Percentiles rank a stretch among this genome's conserved stretches.
These are phyloP conservation scores for Calonectria crousiana DNA, from an alignment of 2,329 filamentous ascomycete species.

Conservation along the genomic window DNA sequence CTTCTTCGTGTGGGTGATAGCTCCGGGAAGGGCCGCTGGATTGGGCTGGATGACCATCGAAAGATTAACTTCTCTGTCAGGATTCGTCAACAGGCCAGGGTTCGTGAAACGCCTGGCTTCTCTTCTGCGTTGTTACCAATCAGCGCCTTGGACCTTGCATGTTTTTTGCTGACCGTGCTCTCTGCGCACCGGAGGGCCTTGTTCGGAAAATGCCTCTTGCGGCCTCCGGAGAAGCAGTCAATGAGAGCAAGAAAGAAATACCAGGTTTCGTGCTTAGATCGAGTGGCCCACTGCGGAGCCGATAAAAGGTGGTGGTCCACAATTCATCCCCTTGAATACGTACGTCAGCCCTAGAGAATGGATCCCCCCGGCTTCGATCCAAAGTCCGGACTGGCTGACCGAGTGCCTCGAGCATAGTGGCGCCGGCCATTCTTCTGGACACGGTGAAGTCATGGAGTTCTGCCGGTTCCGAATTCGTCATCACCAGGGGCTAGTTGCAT, in stretches of 20 bases:
- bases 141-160: not conserved
- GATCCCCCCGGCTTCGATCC: not conserved
- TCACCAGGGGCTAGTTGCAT: not conserved
- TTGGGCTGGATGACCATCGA: not conserved
- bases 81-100: not conserved
- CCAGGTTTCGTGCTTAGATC: not conserved
- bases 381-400: not conserved
- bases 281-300: constrained; percentile 4
- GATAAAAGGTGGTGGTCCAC: not conserved
- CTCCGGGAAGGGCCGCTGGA: not conserved
- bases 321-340: not conserved
- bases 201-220: not conserved
- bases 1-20: not conserved
- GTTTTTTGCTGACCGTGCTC: not conserved
- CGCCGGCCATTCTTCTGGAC: not conserved
- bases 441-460: not conserved
- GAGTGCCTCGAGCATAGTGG: not conserved
- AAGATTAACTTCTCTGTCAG: not conserved
- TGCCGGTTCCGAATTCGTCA: constrained; percentile 3
- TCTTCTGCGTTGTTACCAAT: not conserved
- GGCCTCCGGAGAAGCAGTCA: not conserved
- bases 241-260: not conserved
- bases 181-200: not conserved
- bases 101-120: constrained; percentile 13
- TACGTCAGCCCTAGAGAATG: constrained; percentile 1